Conservation (phyloP, 169 alveolate genomes). For the Plasmodium chabaudi region DNA sequence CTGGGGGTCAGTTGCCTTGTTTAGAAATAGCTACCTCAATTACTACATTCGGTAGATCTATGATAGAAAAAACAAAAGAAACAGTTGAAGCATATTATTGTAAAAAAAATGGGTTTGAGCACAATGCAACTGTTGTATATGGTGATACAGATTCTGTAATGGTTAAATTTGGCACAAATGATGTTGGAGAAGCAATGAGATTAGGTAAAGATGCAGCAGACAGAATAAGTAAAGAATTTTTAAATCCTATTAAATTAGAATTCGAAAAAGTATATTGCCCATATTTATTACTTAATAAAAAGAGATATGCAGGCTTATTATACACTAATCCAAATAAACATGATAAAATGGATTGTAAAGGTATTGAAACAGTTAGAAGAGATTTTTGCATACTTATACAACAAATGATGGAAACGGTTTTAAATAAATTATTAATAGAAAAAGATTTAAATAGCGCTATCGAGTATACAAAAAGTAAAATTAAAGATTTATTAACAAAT, state of each 20-base stretch:
- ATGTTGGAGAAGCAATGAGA: slow-evolving; percentile 93
- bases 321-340: slow-evolving; percentile 96
- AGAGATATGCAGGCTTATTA: slow-evolving; percentile 97
- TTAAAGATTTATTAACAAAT: slow-evolving; percentile 94
- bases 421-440: slow-evolving; percentile 93
- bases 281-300: slow-evolving; percentile 95
- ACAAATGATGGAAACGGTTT: slow-evolving; percentile 93
- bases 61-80: slow-evolving; percentile 92
- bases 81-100: slow-evolving; percentile 88
- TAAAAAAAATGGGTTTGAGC: slow-evolving; percentile 92
- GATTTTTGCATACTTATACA: slow-evolving; percentile 97
- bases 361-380: slow-evolving; percentile 97
- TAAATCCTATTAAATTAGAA: slow-evolving; percentile 95
- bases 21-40: slow-evolving; percentile 96
- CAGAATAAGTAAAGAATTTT: slow-evolving; percentile 90
- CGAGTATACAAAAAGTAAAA: slow-evolving; percentile 86
- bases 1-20: slow-evolving; percentile 98
- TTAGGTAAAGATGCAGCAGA: slow-evolving; percentile 95
- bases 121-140: slow-evolving; percentile 95
- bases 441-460: slow-evolving; percentile 94
- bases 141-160: slow-evolving; percentile 99
- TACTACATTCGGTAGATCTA: slow-evolving; percentile 97
- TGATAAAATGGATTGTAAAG: slow-evolving; percentile 98
- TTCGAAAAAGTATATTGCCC: slow-evolving; percentile 99
- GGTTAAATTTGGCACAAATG: slow-evolving; percentile 96